A percentile compares a stretch with the other conserved stretches of the same genome.
Conservation (phyloP, 2,329 filamentous ascomycete genomes). For the Diaporthe ilicicola region DNA sequence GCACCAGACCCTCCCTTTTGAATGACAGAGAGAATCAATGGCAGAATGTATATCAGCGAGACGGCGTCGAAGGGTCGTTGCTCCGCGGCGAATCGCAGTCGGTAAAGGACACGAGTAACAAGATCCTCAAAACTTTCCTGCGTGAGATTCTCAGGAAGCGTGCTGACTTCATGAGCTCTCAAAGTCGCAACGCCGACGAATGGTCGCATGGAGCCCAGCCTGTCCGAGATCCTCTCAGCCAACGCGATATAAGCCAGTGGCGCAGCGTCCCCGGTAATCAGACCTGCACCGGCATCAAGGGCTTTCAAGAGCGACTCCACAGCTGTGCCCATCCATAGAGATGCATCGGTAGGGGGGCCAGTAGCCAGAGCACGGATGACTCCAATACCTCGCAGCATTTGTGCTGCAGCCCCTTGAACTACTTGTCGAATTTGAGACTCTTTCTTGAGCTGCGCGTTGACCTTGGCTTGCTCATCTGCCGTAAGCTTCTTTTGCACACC, state of each 20-base stretch:
- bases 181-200: constrained; percentile 91
- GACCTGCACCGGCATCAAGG: constrained; percentile 81
- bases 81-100: constrained; percentile 87
- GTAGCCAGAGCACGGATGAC: constrained; percentile 84
- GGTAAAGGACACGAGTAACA: constrained; percentile 88
- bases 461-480: constrained; percentile 86
- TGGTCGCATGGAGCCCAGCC: constrained; percentile 78
- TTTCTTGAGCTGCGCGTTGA: constrained; percentile 89
- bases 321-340: constrained; percentile 86
- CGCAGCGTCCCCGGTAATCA: constrained; percentile 82
- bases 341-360: constrained; percentile 88
- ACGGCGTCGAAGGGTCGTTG: constrained; percentile 93
- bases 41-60: constrained; percentile 86
- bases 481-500: constrained; percentile 91
- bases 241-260: constrained; percentile 82
- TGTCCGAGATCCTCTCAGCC: constrained; percentile 75
- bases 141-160: constrained; percentile 75
- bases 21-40: constrained; percentile 81
- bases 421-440: constrained; percentile 80
- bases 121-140: constrained; percentile 85
- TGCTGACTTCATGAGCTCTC: constrained; percentile 77
- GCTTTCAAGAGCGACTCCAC: constrained; percentile 76
- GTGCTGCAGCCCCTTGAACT: constrained; percentile 75
- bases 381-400: constrained; percentile 82
- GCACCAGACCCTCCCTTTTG: constrained; percentile 80